phyloP scores from a whole-genome alignment of 2,329 filamentous ascomycete species.

The Diaporthe ampelina region DNA sequence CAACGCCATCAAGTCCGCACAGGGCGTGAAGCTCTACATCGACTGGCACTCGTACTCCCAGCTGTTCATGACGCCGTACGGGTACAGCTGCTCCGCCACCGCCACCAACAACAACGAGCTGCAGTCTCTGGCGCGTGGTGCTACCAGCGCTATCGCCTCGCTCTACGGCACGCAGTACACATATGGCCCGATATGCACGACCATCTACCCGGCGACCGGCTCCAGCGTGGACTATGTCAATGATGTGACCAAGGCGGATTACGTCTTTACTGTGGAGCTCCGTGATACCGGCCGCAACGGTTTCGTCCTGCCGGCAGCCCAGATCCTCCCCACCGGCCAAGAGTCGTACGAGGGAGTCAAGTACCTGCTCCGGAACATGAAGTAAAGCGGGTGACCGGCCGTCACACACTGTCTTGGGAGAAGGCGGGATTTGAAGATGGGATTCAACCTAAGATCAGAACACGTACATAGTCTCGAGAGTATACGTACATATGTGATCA shows the following conservation, averaged over 20 bases:
- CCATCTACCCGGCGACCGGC: constrained; percentile 70
- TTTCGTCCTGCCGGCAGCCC: constrained; percentile 58
- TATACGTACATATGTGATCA: not conserved
- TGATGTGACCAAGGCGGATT: constrained; percentile 58
- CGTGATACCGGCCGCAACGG: constrained; percentile 55
- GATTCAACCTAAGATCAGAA: not conserved
- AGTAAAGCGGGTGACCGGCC: constrained; percentile 45
- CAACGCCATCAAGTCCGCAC: constrained; percentile 44
- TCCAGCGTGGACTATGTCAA: constrained; percentile 61
- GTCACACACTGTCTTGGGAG: not conserved
- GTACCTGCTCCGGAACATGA: constrained; percentile 67
- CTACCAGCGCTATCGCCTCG: constrained; percentile 63
- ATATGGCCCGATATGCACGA: constrained; percentile 67
- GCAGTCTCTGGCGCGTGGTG: constrained; percentile 61
- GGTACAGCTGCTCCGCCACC: constrained; percentile 67
- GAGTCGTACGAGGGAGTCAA: constrained; percentile 66
- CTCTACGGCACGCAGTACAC: constrained; percentile 56
- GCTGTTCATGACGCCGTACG: constrained; percentile 69
- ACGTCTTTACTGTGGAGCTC: constrained; percentile 58
- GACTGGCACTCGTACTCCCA: constrained; percentile 59
- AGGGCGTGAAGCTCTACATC: constrained; percentile 57
- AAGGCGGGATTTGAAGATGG: not conserved
- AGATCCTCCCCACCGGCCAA: constrained; percentile 60
- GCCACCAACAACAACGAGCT: constrained; percentile 63
- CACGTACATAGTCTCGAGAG: not conserved